Conservation (phyloP, 106 monocot genomes). For the Dendrobium chrysotoxum region DNA sequence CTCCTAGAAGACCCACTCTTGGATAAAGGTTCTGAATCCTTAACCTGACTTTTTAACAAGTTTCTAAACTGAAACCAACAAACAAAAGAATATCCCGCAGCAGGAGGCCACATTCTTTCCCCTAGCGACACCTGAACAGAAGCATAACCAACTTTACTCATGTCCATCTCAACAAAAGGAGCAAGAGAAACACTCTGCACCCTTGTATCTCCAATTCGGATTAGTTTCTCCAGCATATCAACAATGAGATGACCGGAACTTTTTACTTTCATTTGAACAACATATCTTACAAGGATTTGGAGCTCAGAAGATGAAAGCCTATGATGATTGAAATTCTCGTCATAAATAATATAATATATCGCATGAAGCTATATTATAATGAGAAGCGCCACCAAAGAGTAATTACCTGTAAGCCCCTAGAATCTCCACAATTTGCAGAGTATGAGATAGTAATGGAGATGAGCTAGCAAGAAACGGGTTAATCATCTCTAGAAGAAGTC, state of each 20-base stretch:
- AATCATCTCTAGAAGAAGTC: conserved; percentile 84
- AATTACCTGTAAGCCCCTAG: conserved; percentile 89
- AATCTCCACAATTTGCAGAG: conserved; percentile 76
- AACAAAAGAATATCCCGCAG: conserved; percentile 97
- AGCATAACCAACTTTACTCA: conserved; percentile 84
- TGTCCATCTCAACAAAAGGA: conserved; percentile 94
- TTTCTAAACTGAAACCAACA: conserved; percentile 93
- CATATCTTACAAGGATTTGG: conserved; percentile 68
- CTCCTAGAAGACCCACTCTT: conserved; percentile 31
- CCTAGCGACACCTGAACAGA: conserved; percentile 96
- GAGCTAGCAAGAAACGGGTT: conserved; percentile 66
- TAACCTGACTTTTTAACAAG: conserved; percentile 47
- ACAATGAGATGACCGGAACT: conserved; percentile 75
- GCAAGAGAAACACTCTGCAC: conserved; percentile 58
- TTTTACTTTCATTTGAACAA: conserved; percentile 72
- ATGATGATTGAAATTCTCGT: conserved; percentile 12
- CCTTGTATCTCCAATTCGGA: conserved; percentile 65
- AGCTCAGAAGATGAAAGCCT: conserved; percentile 92
- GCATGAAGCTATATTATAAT: neutral
- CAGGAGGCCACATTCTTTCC: conserved; percentile 99
- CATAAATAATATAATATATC: conserved; percentile 2
- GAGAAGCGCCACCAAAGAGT: neutral
- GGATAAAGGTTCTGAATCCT: conserved; percentile 43
- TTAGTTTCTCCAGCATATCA: conserved; percentile 84
- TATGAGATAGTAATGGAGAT: conserved; percentile 75